Evolutionary conservation across 352 stramenopile species (phyloP), one percentile per base, ranked within the genome.

Genomic region (Globisporangium takayamanum): DNA sequence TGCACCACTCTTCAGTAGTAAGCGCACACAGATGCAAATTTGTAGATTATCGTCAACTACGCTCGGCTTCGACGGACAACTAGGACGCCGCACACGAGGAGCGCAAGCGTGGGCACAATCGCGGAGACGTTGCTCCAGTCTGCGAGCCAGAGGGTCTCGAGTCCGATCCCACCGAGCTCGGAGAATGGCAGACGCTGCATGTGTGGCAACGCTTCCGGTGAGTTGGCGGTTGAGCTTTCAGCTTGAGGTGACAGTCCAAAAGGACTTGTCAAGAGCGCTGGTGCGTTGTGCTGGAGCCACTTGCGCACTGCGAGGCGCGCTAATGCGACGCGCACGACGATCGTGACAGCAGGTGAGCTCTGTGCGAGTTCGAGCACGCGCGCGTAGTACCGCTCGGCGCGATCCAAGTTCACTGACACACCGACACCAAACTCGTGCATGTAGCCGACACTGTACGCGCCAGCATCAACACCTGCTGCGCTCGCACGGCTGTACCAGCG

Each of bases 401-500:
- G 70, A 2, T 75, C 65, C 14, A 80, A 55, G 46, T 89, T 87
- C 15, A 67, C 53, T 5, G 60, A 26, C 15, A 91, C 66, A 15
- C 76, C 74, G 25, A 84, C 61, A 7, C 80, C 80, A 33, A 80
- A 74, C 51, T 93, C 83, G 53, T 89, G 73, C 70, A 93, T 89
- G 57, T 82, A 69, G 3, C 80, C 83, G 16, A 88, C 80, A 59
- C 86, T 91, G 45, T 87, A 93, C 2, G 83, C 83, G 11, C 80
- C 83, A 8, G 66, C 66, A 25, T 66, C 69, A 12, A 83, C 68
- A 11, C 79, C 83, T 45, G 75, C 69, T n/a, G 76, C 73, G 44
- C 83, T 91, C 37, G 79, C 83, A 3, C 79, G 72, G 42, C 70
- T 90, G 63, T 93, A 91, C 80, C 78, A 91, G 42, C 65, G 59